Base-by-base conservation (phyloP, 148 eudicot genomes). In the Vaccinium macrocarpon region DNA sequence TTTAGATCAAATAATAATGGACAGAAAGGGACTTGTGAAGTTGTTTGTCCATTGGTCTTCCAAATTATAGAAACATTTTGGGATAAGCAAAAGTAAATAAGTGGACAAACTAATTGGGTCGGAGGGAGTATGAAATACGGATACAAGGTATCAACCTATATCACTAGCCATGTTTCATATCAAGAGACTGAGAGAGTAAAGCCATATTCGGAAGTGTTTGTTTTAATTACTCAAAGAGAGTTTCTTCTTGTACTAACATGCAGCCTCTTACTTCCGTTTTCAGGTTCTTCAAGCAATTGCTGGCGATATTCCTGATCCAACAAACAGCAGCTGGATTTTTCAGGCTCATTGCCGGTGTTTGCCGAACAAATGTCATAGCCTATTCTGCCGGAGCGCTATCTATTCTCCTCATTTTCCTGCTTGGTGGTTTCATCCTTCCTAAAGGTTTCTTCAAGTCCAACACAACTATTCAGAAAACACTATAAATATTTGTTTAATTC, bases 341-440 rank as follows among this genome's bases (percentile, higher is more conserved):
- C 55, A 95, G 99, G 84, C 88, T 95, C 70, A 93, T 90, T 75
- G 98, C 97, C 5, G 95, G 92, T 42, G 80, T 89, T 5, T 97
- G 97, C 81, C 89, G 99, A 86, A 97, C 96, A n/a, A 95, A 95
- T 98, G 93, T 93, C 84, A 90, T 97, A 38, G 96, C 99, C 12
- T 93, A 92, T 84, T 93, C 96, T 1, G 97, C 98, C 12, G 99
- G 99, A 81, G 86, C 96, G 55, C 89, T 97, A 3, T 79, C 84
- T 75, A 90, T 95, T 27, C 94, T 97, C 32, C 92, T 97, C 18
- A 86, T 97, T 87, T 97, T 97, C 89, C 83, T 95, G 90, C 94
- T 97, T 85, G 99, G 98, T 75, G 99, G 99, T 49, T 97, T 97
- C 87, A 93, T 97, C 88, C 97, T 97, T 81, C 99, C 97, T 25